Evolutionary conservation across 805 yeast genomes (phyloP).

Genomic region (Lipomyces oligophaga): DNA sequence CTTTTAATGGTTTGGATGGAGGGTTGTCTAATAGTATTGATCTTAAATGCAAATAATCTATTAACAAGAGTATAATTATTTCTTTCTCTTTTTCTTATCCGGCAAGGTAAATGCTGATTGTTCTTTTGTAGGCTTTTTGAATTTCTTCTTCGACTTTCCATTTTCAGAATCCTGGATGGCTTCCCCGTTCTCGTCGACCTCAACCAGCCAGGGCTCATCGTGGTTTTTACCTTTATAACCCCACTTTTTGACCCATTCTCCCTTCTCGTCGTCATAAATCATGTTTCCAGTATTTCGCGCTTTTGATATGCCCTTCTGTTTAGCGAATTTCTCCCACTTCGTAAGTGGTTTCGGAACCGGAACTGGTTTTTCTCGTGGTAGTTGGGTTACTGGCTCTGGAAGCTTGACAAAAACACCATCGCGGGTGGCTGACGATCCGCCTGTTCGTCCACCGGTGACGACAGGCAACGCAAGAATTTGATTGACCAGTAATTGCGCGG

Average conservation of each 20-base stretch:
- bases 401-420: conserved; percentile 73
- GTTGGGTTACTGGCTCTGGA: conserved; percentile 74
- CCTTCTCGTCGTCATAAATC: conserved; percentile 82
- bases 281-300: conserved; percentile 76
- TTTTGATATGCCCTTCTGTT: conserved; percentile 90
- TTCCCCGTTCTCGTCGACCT: conserved; percentile 72
- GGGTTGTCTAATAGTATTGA: no score
- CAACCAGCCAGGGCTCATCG: conserved; percentile 95
- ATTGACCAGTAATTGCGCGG: conserved; percentile 84
- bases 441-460: conserved; percentile 75
- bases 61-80: not conserved
- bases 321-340: conserved; percentile 96
- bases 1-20: no score
- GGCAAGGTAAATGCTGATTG: not conserved
- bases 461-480: conserved; percentile 88
- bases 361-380: conserved; percentile 93
- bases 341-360: conserved; percentile 92
- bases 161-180: conserved; percentile 43
- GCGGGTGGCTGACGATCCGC: conserved; percentile 53
- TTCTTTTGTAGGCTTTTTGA: not conserved
- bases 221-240: conserved; percentile 94
- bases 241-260: conserved; percentile 98
- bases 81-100: conserved; percentile 4
- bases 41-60: no score
- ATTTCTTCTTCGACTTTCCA: conserved; percentile 9